Percentiles rank a stretch among this genome's conserved stretches.
These are phyloP conservation scores for Penicillium samsonianum DNA, from an alignment of 495 filamentous ascomycete species.

Conservation along the genomic window DNA sequence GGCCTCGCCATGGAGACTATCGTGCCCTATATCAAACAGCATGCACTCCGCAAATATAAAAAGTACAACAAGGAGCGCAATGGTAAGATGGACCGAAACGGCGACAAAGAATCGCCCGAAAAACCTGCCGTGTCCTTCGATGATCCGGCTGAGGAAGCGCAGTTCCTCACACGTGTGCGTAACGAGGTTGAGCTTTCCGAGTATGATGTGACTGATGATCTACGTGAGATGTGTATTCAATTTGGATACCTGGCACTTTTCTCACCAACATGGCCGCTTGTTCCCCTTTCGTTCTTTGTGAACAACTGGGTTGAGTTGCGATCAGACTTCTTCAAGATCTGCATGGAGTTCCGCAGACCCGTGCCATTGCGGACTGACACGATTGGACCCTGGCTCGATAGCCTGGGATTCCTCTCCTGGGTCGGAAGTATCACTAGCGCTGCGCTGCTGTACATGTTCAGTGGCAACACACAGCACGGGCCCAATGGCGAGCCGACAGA, in stretches of 20 bases:
- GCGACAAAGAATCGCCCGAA: conserved; percentile 31
- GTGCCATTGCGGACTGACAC: conserved; percentile 85
- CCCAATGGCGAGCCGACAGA: conserved; percentile 57
- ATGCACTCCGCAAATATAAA: conserved; percentile 71
- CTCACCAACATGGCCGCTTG: conserved; percentile 89
- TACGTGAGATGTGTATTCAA: conserved; percentile 94
- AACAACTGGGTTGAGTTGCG: conserved; percentile 98
- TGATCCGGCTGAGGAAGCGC: conserved; percentile 69
- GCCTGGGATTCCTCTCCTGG: conserved; percentile 87
- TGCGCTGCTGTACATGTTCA: conserved; percentile 86
- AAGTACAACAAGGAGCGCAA: conserved; percentile 45
- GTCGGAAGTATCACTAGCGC: conserved; percentile 83
- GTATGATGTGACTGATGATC: conserved; percentile 86
- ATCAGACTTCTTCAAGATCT: conserved; percentile 93
- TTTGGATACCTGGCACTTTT: conserved; percentile 95
- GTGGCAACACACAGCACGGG: conserved; percentile 56
- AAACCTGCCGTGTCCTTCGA: conserved; percentile 31
- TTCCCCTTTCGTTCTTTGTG: conserved; percentile 82
- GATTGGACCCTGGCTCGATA: conserved; percentile 92
- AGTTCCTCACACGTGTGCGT: conserved; percentile 78
- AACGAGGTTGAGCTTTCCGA: conserved; percentile 80
- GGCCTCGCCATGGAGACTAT: conserved; percentile 84
- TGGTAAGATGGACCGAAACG: conserved; percentile 28
- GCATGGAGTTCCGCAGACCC: conserved; percentile 82
- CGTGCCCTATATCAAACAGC: conserved; percentile 81